Evolutionary conservation across 805 yeast genomes (phyloP).

Genomic region (Pichia occidentalis): DNA sequence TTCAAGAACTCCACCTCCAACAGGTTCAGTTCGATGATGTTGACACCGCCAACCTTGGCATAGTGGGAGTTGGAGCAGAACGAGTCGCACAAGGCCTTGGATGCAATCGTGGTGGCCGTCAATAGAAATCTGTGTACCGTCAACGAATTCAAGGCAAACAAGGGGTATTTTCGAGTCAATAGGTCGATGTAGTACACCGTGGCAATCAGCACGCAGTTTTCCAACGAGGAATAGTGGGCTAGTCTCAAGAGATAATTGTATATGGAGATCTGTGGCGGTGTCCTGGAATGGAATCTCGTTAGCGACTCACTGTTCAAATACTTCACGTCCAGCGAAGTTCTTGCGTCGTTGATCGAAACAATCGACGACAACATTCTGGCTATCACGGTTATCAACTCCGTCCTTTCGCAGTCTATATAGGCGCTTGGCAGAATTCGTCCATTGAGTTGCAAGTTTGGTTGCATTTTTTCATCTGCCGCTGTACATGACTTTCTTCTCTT

Average conservation of each 20-base stretch:
- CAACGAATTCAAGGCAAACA: constrained; percentile 78
- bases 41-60: constrained; percentile 94
- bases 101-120: constrained; percentile 85
- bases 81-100: constrained; percentile 87
- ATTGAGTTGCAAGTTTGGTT: not conserved
- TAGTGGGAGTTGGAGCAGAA: constrained; percentile 92
- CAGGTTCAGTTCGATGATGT: constrained; percentile 72
- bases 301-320: constrained; percentile 37
- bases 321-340: constrained; percentile 25
- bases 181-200: constrained; percentile 89
- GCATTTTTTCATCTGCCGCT: not conserved
- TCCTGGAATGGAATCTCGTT: constrained; percentile 89
- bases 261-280: constrained; percentile 84
- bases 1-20: constrained; percentile 82
- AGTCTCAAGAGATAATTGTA: constrained; percentile 70
- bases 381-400: constrained; percentile 64
- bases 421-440: constrained; percentile 35
- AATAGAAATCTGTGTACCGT: constrained; percentile 89
- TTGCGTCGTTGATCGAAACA: constrained; percentile 62
- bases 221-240: constrained; percentile 77
- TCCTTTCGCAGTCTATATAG: constrained; percentile 61
- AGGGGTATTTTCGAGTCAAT: constrained; percentile 66
- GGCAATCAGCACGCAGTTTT: constrained; percentile 72
- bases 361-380: constrained; percentile 76
- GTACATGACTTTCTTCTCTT: constrained; percentile 4